Conservation (phyloP, 176 grass and related monocot species). For the Lolium perenne region DNA sequence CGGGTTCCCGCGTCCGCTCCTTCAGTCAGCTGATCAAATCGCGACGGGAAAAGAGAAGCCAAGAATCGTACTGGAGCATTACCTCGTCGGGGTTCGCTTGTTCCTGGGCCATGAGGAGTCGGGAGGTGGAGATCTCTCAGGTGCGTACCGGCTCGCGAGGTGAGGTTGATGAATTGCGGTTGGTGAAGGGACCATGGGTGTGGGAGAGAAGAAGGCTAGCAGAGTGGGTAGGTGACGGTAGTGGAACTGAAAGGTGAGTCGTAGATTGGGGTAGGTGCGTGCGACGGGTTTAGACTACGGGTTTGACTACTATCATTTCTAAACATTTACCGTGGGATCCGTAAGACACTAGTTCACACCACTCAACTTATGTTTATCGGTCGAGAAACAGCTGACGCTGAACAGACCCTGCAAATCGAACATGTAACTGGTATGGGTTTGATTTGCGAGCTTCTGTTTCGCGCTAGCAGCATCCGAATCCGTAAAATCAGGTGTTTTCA, state of each 20-base stretch:
- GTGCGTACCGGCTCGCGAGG: background rate
- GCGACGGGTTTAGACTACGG: too few relatives aligned
- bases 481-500: too few relatives aligned
- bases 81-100: conserved; percentile 59
- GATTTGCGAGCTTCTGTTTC: too few relatives aligned
- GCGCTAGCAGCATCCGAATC: too few relatives aligned
- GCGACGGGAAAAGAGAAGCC: background rate
- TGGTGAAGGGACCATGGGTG: background rate
- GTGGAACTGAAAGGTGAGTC: background rate
- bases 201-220: background rate
- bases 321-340: too few relatives aligned
- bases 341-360: too few relatives aligned
- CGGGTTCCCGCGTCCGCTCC: background rate
- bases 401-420: too few relatives aligned
- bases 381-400: too few relatives aligned
- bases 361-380: too few relatives aligned
- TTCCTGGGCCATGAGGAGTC: conserved; percentile 54
- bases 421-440: too few relatives aligned
- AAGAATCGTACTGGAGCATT: background rate
- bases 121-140: background rate
- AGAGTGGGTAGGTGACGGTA: conserved; percentile 12
- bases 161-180: background rate
- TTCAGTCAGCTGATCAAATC: background rate
- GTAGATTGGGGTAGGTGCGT: background rate
- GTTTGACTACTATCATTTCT: too few relatives aligned